Percentiles rank a stretch among this genome's conserved stretches.
phyloP scores from a whole-genome alignment of 2,329 filamentous ascomycete genomes.

The Atkinsonella hypoxylon region DNA sequence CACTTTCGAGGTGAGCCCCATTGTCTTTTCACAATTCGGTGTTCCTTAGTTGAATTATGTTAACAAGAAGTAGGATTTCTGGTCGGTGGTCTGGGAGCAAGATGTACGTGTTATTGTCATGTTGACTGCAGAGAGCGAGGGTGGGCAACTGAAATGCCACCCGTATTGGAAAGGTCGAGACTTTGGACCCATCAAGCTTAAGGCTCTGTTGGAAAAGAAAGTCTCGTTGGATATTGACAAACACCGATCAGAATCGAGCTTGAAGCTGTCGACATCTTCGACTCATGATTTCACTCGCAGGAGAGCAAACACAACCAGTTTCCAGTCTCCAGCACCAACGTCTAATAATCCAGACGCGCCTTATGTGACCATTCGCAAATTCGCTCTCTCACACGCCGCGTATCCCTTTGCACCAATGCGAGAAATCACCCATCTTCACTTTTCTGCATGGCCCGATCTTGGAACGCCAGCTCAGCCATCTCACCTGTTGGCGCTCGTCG shows the following conservation, averaged over 20 bases:
- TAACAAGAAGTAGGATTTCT: constrained; percentile 61
- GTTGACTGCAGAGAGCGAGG: constrained; percentile 88
- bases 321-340: constrained; percentile 23
- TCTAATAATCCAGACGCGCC: constrained; percentile 43
- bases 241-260: constrained; percentile 28
- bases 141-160: constrained; percentile 88
- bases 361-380: constrained; percentile 75
- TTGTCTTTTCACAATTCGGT: neutral
- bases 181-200: constrained; percentile 68
- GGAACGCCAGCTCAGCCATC: constrained; percentile 81
- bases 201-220: constrained; percentile 67
- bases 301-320: constrained; percentile 40
- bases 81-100: constrained; percentile 95
- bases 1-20: constrained; percentile 65
- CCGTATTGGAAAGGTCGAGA: constrained; percentile 77
- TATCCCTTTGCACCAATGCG: constrained; percentile 77
- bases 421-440: constrained; percentile 90
- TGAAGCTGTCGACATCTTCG: constrained; percentile 12
- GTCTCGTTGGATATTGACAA: constrained; percentile 62
- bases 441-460: constrained; percentile 95
- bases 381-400: constrained; percentile 64
- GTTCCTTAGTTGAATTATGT: too few relatives aligned
- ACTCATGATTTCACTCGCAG: constrained; percentile 31
- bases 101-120: constrained; percentile 92
- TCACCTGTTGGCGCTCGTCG: constrained; percentile 79